phyloP scores from a whole-genome alignment of 2,329 filamentous ascomycete genomes.

The Alternaria consortialis region DNA sequence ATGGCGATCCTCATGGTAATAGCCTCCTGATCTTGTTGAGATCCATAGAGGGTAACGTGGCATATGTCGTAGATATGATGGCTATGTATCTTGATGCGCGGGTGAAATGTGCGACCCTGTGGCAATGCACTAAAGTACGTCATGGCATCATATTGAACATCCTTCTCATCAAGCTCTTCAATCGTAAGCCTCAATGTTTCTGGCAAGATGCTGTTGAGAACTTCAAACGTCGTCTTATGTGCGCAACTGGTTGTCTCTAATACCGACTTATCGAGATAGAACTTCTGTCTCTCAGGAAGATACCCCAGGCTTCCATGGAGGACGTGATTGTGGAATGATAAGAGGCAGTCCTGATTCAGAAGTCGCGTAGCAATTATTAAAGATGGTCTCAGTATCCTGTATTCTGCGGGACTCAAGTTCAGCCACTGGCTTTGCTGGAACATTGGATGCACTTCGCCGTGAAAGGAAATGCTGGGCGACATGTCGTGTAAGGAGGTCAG shows the following conservation, averaged over 20 bases:
- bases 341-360: slow-evolving; percentile 5
- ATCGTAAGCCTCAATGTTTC: neutral
- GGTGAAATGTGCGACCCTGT: neutral
- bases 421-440: slow-evolving; percentile 3
- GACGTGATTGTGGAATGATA: slow-evolving; percentile 12
- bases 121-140: neutral
- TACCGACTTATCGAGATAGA: neutral
- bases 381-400: slow-evolving; percentile 2
- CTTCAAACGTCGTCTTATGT: neutral
- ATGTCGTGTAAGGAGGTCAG: neutral
- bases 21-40: neutral
- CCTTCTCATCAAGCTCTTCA: neutral
- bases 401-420: neutral
- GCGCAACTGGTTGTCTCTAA: neutral
- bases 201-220: neutral
- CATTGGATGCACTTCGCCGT: slow-evolving; percentile 7
- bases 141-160: neutral
- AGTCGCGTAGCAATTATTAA: slow-evolving; percentile 11
- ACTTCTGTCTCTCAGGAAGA: neutral
- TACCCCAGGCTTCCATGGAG: neutral
- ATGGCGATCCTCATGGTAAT: slow-evolving; percentile 9
- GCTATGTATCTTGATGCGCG: slow-evolving; percentile 9
- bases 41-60: neutral
- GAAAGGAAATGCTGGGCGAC: neutral
- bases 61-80: slow-evolving; percentile 3